phyloP scores from a whole-genome alignment of 192 early-diverging fungal species.

The Gorgonomyces haynaldii region DNA sequence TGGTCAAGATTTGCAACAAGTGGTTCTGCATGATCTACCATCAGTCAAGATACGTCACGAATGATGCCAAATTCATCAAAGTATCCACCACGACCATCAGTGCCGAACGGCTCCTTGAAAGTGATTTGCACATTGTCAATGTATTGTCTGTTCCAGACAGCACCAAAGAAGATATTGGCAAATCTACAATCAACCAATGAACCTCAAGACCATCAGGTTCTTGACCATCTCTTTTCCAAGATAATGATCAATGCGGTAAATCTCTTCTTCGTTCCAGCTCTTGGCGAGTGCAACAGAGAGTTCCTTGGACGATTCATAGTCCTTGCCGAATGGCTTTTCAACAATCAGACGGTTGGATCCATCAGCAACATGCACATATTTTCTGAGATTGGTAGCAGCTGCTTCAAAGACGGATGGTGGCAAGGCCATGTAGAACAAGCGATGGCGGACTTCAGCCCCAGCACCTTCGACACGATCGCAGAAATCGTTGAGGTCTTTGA shows the following conservation, averaged over 20 bases:
- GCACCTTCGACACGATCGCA: conserved; percentile 47
- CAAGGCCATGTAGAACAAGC: conserved; percentile 91
- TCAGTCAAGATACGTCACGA: conserved; percentile 61
- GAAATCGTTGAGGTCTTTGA: conserved; percentile 48
- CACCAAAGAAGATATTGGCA: conserved; percentile 87
- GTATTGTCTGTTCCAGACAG: conserved; percentile 78
- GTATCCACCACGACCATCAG: conserved; percentile 94
- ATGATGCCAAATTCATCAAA: conserved; percentile 99
- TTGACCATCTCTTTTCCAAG: conserved; percentile 99
- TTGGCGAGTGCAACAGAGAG: conserved; percentile 60
- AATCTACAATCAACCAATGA: conserved; percentile 32
- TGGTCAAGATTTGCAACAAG: conserved; percentile 81
- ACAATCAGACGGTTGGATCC: conserved; percentile 80
- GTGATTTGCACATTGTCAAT: conserved; percentile 95
- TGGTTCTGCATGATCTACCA: conserved; percentile 51
- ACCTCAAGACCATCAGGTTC: conserved; percentile 81
- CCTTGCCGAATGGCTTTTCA: conserved; percentile 97
- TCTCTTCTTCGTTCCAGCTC: conserved; percentile 81
- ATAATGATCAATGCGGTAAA: conserved; percentile 98
- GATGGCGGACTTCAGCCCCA: conserved; percentile 39
- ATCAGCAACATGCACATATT: conserved; percentile 48
- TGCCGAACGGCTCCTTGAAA: conserved; percentile 95
- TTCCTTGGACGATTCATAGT: conserved; percentile 68
- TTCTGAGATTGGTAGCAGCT: conserved; percentile 62
- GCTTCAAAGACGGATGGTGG: conserved; percentile 91